Evolutionary conservation across 306 rosid species (phyloP).

Genomic region (Prunus davidiana): DNA sequence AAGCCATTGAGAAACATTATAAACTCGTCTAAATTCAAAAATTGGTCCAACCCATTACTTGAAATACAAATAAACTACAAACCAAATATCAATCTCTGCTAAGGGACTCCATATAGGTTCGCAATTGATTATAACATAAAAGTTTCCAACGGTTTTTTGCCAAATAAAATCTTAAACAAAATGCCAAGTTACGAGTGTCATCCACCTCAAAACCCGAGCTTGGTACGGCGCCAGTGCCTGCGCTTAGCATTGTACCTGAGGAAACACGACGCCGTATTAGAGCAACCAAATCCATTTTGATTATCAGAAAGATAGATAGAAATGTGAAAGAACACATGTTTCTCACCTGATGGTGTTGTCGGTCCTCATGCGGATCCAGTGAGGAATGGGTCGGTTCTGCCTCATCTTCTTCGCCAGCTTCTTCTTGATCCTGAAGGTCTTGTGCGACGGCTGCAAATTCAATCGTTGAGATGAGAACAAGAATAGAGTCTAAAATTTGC

Average conservation of each 20-base stretch:
- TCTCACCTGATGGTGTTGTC: slow-evolving; percentile 73
- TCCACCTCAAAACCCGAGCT: slow-evolving; percentile 70
- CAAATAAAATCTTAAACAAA: not conserved
- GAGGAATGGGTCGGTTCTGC: slow-evolving; percentile 87
- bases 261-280: not conserved
- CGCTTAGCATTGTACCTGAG: slow-evolving; percentile 82
- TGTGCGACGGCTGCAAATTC: slow-evolving; percentile 70
- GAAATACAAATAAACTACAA: not conserved
- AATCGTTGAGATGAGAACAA: not conserved
- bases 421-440: slow-evolving; percentile 87
- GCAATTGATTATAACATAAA: slow-evolving; percentile 13
- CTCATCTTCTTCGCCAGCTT: slow-evolving; percentile 95
- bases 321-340: not conserved
- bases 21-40: slow-evolving; percentile 1
- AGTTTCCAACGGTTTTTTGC: not conserved
- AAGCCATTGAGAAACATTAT: not conserved
- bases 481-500: not conserved
- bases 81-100: slow-evolving; percentile 16
- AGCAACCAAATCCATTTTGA: not conserved
- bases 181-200: not conserved
- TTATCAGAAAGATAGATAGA: not conserved
- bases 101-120: slow-evolving; percentile 1
- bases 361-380: slow-evolving; percentile 83
- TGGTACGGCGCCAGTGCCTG: slow-evolving; percentile 96
- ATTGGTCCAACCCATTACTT: slow-evolving; percentile 2